Conservation (phyloP, 2,329 filamentous ascomycete genomes). For the Dactylonectria macrodidyma region DNA sequence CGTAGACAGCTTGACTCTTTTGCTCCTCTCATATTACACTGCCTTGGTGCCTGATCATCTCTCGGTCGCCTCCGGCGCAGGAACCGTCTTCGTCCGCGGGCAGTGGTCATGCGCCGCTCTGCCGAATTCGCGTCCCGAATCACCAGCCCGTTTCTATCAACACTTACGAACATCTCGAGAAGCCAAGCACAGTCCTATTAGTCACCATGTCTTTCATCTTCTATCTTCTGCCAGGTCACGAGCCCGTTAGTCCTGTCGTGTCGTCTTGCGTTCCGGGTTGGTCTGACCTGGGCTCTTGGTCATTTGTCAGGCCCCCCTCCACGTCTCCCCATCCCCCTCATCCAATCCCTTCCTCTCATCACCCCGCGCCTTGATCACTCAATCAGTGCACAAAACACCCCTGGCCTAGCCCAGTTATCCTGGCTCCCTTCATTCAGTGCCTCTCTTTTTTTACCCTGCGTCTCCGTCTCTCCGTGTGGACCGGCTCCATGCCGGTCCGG, state of each 20-base stretch:
- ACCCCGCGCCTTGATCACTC: slow-evolving; percentile 28
- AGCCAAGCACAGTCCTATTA: neutral
- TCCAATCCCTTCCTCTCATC: slow-evolving; percentile 27
- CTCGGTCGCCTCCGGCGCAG: neutral
- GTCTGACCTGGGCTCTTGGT: slow-evolving; percentile 15
- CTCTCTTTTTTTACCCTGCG: slow-evolving; percentile 14
- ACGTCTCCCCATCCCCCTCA: slow-evolving; percentile 8
- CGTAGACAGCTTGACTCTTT: neutral
- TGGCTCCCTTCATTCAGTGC: neutral
- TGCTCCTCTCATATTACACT: neutral
- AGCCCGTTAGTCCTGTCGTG: neutral
- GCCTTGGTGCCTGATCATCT: neutral
- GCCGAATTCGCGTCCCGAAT: neutral
- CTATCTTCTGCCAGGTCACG: slow-evolving; percentile 8
- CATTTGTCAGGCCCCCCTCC: slow-evolving; percentile 20
- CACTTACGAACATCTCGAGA: neutral
- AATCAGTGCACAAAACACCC: slow-evolving; percentile 21
- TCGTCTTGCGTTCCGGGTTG: neutral
- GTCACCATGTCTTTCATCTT: neutral
- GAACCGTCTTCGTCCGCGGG: neutral
- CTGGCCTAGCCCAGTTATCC: neutral
- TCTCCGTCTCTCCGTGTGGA: slow-evolving; percentile 10
- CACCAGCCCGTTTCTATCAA: neutral
- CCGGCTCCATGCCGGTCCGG: slow-evolving; percentile 26
- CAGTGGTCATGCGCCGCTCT: neutral